Evolutionary conservation across 768 basidiomycete genomes (phyloP), one percentile per base, ranked within the genome.

Genomic region (Mrakia frigida): DNA sequence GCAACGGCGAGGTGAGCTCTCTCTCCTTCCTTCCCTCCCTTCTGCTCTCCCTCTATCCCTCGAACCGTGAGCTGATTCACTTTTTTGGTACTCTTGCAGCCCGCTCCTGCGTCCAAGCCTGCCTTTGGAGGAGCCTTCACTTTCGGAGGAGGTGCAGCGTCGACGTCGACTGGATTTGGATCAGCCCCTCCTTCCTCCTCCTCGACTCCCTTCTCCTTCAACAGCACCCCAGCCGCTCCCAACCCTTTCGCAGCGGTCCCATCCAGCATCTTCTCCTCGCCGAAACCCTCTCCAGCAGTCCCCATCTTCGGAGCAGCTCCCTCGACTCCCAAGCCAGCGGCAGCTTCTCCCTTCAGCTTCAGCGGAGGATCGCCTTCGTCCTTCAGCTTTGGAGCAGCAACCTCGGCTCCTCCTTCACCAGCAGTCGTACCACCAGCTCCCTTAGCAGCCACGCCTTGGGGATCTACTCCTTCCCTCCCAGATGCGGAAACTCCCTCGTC

Each of bases 111-210:
- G 0, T 37, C 76, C 23, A 67, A 65, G 31, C 33, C 70, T 7
- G 71, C 43, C 16, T 77, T 77, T 28, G 76, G 76, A 10, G 60
- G 68, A 50, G 60, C 37, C 0, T 72, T 67, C 71, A 52, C 71
- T 9, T 77, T 77, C n/a, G 70, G 75, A 13, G 70, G 63, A 16
- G 50, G 60, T n/a, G 63, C 63, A 35, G 16, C 59, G 3, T 68
- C 70, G 31, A 18, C 71, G n/a, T 68, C 65, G 18, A 68, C 35
- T 37, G 63, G 31, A 31, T 76, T 76, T n/a, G 75, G 75, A 46
- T 50, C 75, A 25, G 39, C 76, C 31, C 33, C 76, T 21, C 9
- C 70, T 37, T 53, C 56, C 69, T 63, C 70, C 59, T 61, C 75
- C 35, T 61, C 75, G 33, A 43, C n/a, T 14, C 41, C 65, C 37